Evolutionary conservation across 2,329 filamentous ascomycete genomes (phyloP).

Genomic region (Ilyonectria robusta): DNA sequence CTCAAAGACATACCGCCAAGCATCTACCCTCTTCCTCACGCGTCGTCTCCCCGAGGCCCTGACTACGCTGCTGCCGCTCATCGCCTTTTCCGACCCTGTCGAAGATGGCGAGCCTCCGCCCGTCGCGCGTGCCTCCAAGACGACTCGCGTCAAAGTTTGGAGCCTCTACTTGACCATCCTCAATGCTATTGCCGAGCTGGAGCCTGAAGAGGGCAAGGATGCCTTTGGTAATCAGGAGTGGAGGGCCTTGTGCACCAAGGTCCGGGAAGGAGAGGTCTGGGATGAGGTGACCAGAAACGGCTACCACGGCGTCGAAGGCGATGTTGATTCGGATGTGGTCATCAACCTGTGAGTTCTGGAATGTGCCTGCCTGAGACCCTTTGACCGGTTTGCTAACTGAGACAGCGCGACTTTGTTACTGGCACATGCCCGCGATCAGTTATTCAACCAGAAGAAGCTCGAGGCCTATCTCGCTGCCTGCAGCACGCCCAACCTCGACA

Average conservation of each 20-base stretch:
- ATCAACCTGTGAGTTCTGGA: constrained; percentile 78
- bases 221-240: constrained; percentile 89
- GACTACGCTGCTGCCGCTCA: constrained; percentile 85
- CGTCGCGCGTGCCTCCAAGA: constrained; percentile 83
- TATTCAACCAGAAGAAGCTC: constrained; percentile 86
- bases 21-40: constrained; percentile 94
- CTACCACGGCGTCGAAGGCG: constrained; percentile 89
- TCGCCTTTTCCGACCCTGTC: constrained; percentile 71
- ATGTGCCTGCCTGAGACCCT: constrained; percentile 20
- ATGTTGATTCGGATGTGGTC: constrained; percentile 95
- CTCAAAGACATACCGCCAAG: constrained; percentile 94
- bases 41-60: constrained; percentile 92
- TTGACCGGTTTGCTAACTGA: constrained; percentile 37
- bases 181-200: constrained; percentile 91
- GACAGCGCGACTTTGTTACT: constrained; percentile 87
- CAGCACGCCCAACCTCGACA: constrained; percentile 79
- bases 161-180: constrained; percentile 95
- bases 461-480: constrained; percentile 90
- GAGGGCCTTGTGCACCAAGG: constrained; percentile 85
- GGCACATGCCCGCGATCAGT: constrained; percentile 89
- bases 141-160: constrained; percentile 95
- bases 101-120: constrained; percentile 75
- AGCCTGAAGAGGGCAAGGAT: constrained; percentile 89
- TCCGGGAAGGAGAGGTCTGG: constrained; percentile 93
- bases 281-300: constrained; percentile 90